phyloP scores from a whole-genome alignment of 768 basidiomycete genomes.

The Dacryopinax primogenitus region DNA sequence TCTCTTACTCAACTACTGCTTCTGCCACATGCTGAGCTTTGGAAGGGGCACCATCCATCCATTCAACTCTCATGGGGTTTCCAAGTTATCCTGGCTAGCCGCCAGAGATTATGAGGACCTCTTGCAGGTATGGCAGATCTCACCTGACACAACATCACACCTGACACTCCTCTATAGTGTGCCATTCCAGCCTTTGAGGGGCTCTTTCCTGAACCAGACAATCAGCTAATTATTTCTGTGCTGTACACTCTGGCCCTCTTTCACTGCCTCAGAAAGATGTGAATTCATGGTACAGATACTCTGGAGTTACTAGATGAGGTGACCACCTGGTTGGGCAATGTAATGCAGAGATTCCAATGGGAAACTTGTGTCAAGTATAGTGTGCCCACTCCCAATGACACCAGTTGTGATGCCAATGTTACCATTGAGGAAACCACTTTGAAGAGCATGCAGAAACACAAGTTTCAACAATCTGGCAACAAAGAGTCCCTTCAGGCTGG shows the following conservation, averaged over 20 bases:
- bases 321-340: not conserved
- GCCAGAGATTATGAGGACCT: not conserved
- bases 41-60: not conserved
- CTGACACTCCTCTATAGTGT: not conserved
- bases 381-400: too few species aligned
- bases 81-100: not conserved
- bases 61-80: not conserved
- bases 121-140: not conserved
- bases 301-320: not conserved
- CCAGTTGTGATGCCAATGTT: too few species aligned
- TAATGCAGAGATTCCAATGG: not conserved
- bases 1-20: not conserved
- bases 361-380: not conserved
- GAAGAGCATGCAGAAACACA: too few species aligned
- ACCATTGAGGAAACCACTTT: too few species aligned
- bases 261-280: not conserved
- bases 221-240: not conserved
- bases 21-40: not conserved
- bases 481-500: not conserved
- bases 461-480: too few species aligned
- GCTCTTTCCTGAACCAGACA: not conserved
- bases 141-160: too few species aligned
- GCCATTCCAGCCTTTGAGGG: not conserved
- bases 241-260: not conserved
- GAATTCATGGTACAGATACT: not conserved